Conservation (phyloP, 768 basidiomycete genomes). For the Hortiboletus campestris region DNA sequence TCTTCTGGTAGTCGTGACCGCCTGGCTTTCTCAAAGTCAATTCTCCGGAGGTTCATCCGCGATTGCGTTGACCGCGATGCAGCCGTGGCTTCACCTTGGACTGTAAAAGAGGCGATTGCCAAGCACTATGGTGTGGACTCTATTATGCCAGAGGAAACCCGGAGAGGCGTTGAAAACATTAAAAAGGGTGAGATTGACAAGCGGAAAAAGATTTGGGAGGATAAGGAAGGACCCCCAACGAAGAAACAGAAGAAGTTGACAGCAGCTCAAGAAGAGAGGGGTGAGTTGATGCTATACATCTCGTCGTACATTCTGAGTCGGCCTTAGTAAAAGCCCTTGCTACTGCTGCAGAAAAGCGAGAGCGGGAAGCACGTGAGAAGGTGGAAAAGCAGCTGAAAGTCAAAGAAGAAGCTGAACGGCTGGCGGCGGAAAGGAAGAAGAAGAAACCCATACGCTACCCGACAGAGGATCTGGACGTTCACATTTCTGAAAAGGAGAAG, state of each 20-base stretch:
- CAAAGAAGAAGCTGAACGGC: slow-evolving; percentile 69
- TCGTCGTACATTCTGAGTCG: slow-evolving; percentile 9
- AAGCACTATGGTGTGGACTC: slow-evolving; percentile 80
- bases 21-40: slow-evolving; percentile 93
- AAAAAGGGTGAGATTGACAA: slow-evolving; percentile 91
- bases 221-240: slow-evolving; percentile 76
- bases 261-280: slow-evolving; percentile 71
- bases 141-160: slow-evolving; percentile 82
- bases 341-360: slow-evolving; percentile 55
- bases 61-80: slow-evolving; percentile 94
- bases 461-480: slow-evolving; percentile 87
- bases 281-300: slow-evolving; percentile 35
- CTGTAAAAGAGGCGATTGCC: slow-evolving; percentile 84
- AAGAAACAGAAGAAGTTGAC: slow-evolving; percentile 83
- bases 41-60: slow-evolving; percentile 92
- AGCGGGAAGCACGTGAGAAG: slow-evolving; percentile 69
- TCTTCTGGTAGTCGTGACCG: slow-evolving; percentile 75
- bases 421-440: slow-evolving; percentile 79
- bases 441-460: slow-evolving; percentile 91
- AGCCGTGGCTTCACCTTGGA: slow-evolving; percentile 94
- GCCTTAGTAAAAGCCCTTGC: slow-evolving; percentile 30
- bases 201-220: slow-evolving; percentile 87
- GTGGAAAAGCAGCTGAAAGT: slow-evolving; percentile 60
- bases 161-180: slow-evolving; percentile 72
- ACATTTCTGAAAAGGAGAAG: slow-evolving; percentile 76